These are phyloP conservation scores for Suhomyces xylopsoci DNA, from an alignment of 805 yeast species.

Conservation along the genomic window DNA sequence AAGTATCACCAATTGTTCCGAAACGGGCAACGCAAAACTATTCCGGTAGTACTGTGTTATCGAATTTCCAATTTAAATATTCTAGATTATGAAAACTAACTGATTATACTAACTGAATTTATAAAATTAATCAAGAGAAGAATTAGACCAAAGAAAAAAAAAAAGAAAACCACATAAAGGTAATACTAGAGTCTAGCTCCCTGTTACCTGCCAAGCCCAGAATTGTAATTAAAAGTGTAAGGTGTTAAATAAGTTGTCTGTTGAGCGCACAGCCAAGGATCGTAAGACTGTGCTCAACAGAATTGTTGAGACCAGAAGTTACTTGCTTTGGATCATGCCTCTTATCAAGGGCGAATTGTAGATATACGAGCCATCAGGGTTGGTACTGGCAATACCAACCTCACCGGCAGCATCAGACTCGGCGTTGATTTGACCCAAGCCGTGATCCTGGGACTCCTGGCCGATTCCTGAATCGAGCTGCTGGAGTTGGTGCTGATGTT, in stretches of 20 bases:
- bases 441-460: not conserved
- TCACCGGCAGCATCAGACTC: slow-evolving; percentile 4
- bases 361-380: slow-evolving; percentile 7
- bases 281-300: not conserved
- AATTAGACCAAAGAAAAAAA: not conserved
- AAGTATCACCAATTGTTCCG: not conserved
- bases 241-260: not conserved
- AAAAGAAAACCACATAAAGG: too few species aligned
- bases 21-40: not conserved
- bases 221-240: not conserved
- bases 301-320: not conserved
- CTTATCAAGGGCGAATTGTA: slow-evolving; percentile 18
- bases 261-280: not conserved
- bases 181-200: not conserved
- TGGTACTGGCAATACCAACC: not conserved
- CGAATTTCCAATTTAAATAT: too few species aligned
- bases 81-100: not conserved
- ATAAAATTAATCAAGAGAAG: too few species aligned
- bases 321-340: slow-evolving; percentile 12
- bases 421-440: not conserved
- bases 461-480: not conserved
- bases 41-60: too few species aligned
- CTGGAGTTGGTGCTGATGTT: not conserved
- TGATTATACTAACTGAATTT: too few species aligned
- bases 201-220: not conserved